Evolutionary conservation across 345 rosid species (phyloP).

Genomic region (Psidium friedrichsthalianum): DNA sequence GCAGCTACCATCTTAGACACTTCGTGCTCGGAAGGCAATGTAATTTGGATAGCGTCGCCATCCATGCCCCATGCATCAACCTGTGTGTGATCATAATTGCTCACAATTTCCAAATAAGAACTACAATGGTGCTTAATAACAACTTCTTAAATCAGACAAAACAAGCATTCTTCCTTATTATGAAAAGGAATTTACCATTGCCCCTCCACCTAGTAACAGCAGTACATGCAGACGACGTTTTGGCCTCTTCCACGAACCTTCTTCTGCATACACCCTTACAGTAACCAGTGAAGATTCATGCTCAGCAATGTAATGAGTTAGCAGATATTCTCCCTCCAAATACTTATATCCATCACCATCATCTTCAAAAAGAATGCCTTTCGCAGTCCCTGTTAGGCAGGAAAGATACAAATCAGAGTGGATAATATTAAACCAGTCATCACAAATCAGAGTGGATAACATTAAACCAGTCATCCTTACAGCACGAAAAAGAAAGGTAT

Average conservation of each 20-base stretch:
- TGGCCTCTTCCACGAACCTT: conserved; percentile 87
- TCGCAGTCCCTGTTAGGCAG: conserved; percentile 43
- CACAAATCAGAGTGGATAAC: background rate
- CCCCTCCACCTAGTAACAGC: conserved; percentile 73
- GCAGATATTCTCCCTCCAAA: conserved; percentile 44
- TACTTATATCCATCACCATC: conserved; percentile 89
- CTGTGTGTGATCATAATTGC: conserved; percentile 22
- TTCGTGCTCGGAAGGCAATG: conserved; percentile 45
- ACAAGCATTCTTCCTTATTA: background rate
- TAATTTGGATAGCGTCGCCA: conserved; percentile 59
- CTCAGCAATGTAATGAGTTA: conserved; percentile 60
- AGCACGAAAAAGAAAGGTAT: background rate
- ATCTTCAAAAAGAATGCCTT: conserved; percentile 74
- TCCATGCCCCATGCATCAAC: conserved; percentile 78
- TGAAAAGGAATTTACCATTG: conserved; percentile 37
- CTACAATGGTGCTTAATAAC: background rate
- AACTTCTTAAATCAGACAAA: background rate
- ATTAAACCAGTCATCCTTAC: background rate
- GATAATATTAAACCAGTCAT: background rate
- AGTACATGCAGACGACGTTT: conserved; percentile 55
- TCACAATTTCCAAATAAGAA: background rate
- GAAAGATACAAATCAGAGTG: background rate
- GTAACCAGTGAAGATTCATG: conserved; percentile 46
- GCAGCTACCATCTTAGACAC: conserved; percentile 29
- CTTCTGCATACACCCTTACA: conserved; percentile 41